Evolutionary conservation across 345 rosid genomes (phyloP).

Genomic region (Linum trigynum): DNA sequence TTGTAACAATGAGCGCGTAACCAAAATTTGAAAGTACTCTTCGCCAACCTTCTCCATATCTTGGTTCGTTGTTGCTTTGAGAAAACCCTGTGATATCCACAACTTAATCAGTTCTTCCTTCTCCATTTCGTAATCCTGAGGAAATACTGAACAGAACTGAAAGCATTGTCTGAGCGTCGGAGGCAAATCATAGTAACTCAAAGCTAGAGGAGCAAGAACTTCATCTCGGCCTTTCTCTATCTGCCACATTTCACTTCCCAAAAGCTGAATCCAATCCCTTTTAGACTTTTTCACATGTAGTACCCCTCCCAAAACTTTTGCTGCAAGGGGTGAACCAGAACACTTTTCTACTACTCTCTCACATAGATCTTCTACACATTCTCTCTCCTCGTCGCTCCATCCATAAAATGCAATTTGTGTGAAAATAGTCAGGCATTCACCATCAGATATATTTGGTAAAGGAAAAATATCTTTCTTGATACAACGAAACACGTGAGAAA

Average conservation of each 20-base stretch:
- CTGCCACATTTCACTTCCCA: conserved; percentile 14
- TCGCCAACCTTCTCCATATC: conserved; percentile 17
- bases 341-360: not conserved
- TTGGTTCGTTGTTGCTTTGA: not conserved
- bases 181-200: conserved; percentile 10
- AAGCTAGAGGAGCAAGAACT: conserved; percentile 9
- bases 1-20: conserved; percentile 24
- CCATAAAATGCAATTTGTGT: not conserved
- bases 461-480: not conserved
- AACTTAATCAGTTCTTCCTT: conserved; percentile 16
- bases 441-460: not conserved
- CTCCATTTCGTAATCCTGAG: conserved; percentile 13
- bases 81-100: conserved; percentile 33
- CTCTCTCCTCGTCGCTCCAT: not conserved
- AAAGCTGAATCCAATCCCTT: conserved; percentile 14
- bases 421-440: conserved; percentile 4
- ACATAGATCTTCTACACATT: not conserved
- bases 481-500: not conserved
- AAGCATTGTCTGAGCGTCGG: conserved; percentile 2
- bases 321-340: conserved; percentile 9
- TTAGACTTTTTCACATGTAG: conserved; percentile 5
- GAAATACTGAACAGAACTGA: not conserved
- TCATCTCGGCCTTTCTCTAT: conserved; percentile 7
- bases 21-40: conserved; percentile 18
- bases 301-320: conserved; percentile 7